Percentiles rank a stretch among this genome's conserved stretches.
phyloP scores from a whole-genome alignment of 78 protist species.

The Speleostelium caveatum region DNA sequence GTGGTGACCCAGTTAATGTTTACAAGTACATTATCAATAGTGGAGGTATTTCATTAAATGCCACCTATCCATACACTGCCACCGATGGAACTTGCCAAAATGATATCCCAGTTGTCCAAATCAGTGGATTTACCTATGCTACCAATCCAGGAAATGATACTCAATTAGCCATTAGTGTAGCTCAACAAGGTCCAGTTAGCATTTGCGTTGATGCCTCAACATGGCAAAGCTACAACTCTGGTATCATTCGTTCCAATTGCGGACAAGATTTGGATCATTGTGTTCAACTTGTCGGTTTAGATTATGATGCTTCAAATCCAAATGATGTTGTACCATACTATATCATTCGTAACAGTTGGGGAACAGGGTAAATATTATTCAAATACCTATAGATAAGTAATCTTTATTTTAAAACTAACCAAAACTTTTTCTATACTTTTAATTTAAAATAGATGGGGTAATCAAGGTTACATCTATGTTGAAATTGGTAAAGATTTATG shows the following conservation, averaged over 20 bases:
- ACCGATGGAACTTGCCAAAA: constrained; percentile 49
- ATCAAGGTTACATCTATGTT: constrained; percentile 74
- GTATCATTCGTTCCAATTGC: constrained; percentile 57
- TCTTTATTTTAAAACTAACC: no score
- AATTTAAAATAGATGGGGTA: constrained; percentile 47
- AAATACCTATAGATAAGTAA: background rate
- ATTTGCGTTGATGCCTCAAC: constrained; percentile 85
- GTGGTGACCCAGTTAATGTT: constrained; percentile 81
- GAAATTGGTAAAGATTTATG: constrained; percentile 74
- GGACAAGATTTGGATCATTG: constrained; percentile 79
- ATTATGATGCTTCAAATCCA: constrained; percentile 34
- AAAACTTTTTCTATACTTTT: background rate
- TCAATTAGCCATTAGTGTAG: constrained; percentile 30
- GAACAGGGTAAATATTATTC: constrained; percentile 41
- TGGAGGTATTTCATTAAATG: constrained; percentile 65
- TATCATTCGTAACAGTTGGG: constrained; percentile 87
- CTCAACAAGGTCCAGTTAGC: constrained; percentile 69
- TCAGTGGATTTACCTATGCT: constrained; percentile 33
- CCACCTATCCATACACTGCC: constrained; percentile 77
- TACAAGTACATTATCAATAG: constrained; percentile 62
- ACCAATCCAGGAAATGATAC: constrained; percentile 58
- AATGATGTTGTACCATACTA: constrained; percentile 57
- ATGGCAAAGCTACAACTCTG: constrained; percentile 78
- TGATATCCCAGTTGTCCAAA: constrained; percentile 19
- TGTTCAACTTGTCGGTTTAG: constrained; percentile 82